Percentiles rank a stretch among this genome's conserved stretches.
phyloP scores from a whole-genome alignment of 169 alveolate genomes.

The Plasmodium reichenowi region DNA sequence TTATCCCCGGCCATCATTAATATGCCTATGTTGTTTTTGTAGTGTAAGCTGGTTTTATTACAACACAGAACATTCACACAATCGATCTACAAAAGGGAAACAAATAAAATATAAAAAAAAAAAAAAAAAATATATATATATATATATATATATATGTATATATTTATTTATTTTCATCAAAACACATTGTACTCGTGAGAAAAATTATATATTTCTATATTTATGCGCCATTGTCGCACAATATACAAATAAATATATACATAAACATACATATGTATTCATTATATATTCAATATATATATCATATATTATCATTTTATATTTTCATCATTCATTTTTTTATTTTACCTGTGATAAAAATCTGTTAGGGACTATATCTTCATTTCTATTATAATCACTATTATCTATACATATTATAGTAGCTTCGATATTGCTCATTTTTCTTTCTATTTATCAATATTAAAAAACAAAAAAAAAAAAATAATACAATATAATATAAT shows the following conservation, averaged over 20 bases:
- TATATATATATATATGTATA: neutral
- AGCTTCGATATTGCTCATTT: constrained; percentile 95
- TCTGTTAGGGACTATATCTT: constrained; percentile 95
- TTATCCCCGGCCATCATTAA: constrained; percentile 96
- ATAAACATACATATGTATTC: too few species aligned
- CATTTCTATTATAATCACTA: constrained; percentile 97
- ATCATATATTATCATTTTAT: neutral
- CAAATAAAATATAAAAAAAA: neutral
- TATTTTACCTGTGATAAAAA: constrained; percentile 83
- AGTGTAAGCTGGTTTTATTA: constrained; percentile 90
- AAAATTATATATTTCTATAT: too few species aligned
- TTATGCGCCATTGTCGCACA: too few species aligned
- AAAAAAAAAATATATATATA: neutral
- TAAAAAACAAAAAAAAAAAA: neutral
- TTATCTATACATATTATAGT: constrained; percentile 96
- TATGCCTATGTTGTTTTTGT: constrained; percentile 96
- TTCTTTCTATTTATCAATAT: constrained; percentile 15
- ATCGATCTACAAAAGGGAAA: constrained; percentile 82
- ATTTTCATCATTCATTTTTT: neutral
- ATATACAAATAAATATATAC: too few species aligned
- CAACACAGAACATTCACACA: constrained; percentile 90
- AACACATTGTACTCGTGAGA: too few species aligned
- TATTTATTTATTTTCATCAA: too few species aligned
- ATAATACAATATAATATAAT: neutral
- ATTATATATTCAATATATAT: too few species aligned